Evolutionary conservation across 2,329 filamentous ascomycete species (phyloP), one percentile per base, ranked within the genome.

Genomic region (Neophaeococcomyces mojaviensis): DNA sequence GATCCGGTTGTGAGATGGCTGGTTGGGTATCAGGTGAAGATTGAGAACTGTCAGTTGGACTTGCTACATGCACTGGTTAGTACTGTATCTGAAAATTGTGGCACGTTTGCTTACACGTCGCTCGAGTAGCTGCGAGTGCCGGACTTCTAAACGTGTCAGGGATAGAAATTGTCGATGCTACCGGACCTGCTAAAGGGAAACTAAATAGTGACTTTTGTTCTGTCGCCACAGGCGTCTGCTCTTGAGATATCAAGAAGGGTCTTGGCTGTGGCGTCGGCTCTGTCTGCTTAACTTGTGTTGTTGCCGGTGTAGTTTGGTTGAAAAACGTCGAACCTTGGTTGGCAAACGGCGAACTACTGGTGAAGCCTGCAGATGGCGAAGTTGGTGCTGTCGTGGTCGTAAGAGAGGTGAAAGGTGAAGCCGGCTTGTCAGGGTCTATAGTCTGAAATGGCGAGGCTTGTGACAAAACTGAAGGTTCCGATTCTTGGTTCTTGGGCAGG

Each of bases 1-100:
- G 26, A 26, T n/a, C 37, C 13, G 39, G 5, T 39, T 44, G 30
- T 37, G 42, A 39, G 36, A 41, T 19, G 22, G 43, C 30, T 34
- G 39, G 26, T 32, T 46, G 36, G 32, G 44, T 33, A 9, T 22
- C n/a, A 16, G 32, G 33, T 13, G 30, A 18, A n/a, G 37, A 6
- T 34, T 36, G 10, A 40, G 43, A 22, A 15, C 19, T 12, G 15
- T 35, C 19, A 39, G 48, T 32, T 37, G 38, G 22, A 33, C 18
- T 32, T 15, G 32, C 24, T 16, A 26, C 24, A 24, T 19, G 4
- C n/a, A 16, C 16, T 3, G 8, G 30, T 34, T 9, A 34, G 28
- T 20, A 43, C 12, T 20, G 10, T 34, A 19, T 18, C 15, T 28
- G 15, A 41, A 10, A 10, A 15, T 22, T 19, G 12, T 10, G 4